A percentile compares a stretch with the other conserved stretches of the same genome.
These are phyloP conservation scores for Fusarium agapanthi DNA, from an alignment of 2,329 filamentous ascomycete species.

Conservation along the genomic window DNA sequence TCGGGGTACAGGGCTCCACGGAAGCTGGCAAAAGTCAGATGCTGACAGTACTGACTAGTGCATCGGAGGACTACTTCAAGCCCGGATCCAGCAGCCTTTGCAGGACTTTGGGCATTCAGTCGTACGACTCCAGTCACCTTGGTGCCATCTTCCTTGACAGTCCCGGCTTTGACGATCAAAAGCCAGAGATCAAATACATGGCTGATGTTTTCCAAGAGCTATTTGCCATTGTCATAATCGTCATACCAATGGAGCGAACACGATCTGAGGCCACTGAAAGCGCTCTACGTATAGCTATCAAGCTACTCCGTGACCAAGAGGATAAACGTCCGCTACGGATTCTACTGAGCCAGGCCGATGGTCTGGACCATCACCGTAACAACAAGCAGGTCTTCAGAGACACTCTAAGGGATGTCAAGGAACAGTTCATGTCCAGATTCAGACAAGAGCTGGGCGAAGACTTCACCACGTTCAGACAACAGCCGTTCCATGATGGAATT, in stretches of 20 bases:
- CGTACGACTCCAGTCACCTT: neutral
- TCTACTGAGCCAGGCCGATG: neutral
- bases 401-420: neutral
- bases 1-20: neutral
- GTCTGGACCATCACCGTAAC: neutral
- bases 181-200: slow-evolving; percentile 1
- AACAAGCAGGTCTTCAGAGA: neutral
- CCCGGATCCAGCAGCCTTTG: neutral
- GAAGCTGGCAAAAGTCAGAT: slow-evolving; percentile 9
- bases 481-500: neutral
- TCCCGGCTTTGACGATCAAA: neutral
- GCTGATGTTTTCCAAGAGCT: neutral
- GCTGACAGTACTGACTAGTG: neutral
- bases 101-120: neutral
- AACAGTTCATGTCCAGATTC: neutral
- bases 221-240: neutral
- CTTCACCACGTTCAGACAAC: neutral
- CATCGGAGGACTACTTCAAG: neutral
- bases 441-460: neutral
- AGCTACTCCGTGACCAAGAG: neutral
- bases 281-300: neutral
- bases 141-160: neutral
- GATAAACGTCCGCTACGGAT: slow-evolving; percentile 1
- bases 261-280: neutral
- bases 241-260: neutral